phyloP scores from a whole-genome alignment of 2,329 filamentous ascomycete species.

The Fusarium protoensiforme region DNA sequence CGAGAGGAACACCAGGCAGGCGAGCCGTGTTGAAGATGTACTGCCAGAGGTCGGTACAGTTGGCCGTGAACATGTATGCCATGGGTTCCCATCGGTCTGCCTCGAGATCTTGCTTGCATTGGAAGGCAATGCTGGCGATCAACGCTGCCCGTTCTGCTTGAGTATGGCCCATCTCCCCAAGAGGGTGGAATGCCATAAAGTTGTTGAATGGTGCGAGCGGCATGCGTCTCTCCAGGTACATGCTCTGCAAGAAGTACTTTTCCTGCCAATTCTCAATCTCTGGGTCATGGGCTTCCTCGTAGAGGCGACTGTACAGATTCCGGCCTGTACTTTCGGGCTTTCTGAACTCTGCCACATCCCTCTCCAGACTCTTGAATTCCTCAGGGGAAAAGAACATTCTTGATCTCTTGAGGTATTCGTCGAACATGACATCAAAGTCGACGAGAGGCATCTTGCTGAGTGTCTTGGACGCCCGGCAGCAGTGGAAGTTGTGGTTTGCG shows the following conservation, averaged over 20 bases:
- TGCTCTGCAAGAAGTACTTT: constrained; percentile 16
- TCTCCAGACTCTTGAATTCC: constrained; percentile 11
- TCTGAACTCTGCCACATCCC: constrained; percentile 14
- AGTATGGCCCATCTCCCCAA: constrained; percentile 18
- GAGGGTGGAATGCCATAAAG: constrained; percentile 21
- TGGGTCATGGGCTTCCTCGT: constrained; percentile 13
- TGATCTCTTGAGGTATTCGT: constrained; percentile 19
- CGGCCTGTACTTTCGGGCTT: constrained; percentile 12
- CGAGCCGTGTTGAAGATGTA: constrained; percentile 23
- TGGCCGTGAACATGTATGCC: constrained; percentile 11
- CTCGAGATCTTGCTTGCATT: constrained; percentile 24
- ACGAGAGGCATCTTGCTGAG: constrained; percentile 19
- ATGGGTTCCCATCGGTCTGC: constrained; percentile 20
- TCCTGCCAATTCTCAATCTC: constrained; percentile 25
- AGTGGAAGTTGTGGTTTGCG: constrained; percentile 20
- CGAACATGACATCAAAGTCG: constrained; percentile 16
- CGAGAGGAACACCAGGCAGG: constrained; percentile 10
- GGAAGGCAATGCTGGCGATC: constrained; percentile 23
- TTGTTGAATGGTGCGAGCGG: constrained; percentile 24
- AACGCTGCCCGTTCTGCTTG: constrained; percentile 26
- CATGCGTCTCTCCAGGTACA: constrained; percentile 22
- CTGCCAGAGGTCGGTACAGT: constrained; percentile 20
- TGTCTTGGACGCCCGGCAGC: constrained; percentile 15
- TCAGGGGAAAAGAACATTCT: constrained; percentile 18
- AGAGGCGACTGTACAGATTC: constrained; percentile 12